Evolutionary conservation across 306 rosid species (phyloP), one percentile per base, ranked within the genome.

Genomic region (Gillenia trifoliata): DNA sequence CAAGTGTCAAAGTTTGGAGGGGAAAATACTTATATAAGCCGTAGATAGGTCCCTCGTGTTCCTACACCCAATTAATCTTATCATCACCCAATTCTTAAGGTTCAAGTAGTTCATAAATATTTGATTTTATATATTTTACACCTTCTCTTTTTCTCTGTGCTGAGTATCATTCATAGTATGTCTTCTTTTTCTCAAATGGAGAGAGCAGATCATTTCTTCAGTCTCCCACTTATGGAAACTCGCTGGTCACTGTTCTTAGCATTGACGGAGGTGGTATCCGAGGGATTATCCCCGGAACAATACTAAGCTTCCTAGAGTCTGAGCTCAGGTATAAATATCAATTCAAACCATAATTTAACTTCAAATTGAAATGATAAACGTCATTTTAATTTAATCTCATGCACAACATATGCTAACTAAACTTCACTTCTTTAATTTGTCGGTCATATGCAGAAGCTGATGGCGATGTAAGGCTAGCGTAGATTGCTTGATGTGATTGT

Each of bases 261-360:
- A 83, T 90, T 6, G 91, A 90, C 17, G 93, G 93, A 1, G 96
- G 96, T 50, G 93, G 93, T 28, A 80, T 86, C 0, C 82, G 91
- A 73, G 93, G 96, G 52, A 38, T 88, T 49, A 90, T 90, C 40
- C 96, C 90, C 0, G 96, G 81, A 3, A 79, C 84, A 28, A 83
- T 90, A n/a, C 85, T 90, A 70, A 68, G 26, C 28, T 88, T 86
- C 77, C 83, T 88, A 16, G 93, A 90, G 68, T 83, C 91, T 3
- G 86, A 86, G 62, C 89, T 85, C 96, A 90, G 91, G 96, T 87
- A 40, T 22, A 50, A 8, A 2, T 25, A 5, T 59, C 3, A 25
- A 59, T 55, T 22, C 4, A 55, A 22, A 55, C 62, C 29, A 11
- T 22, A 56, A 56, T 56, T 56, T 23, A 56, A 22, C 62, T 56